phyloP scores from a whole-genome alignment of 2,329 filamentous ascomycete genomes.

The Ceratocystis ficicola region DNA sequence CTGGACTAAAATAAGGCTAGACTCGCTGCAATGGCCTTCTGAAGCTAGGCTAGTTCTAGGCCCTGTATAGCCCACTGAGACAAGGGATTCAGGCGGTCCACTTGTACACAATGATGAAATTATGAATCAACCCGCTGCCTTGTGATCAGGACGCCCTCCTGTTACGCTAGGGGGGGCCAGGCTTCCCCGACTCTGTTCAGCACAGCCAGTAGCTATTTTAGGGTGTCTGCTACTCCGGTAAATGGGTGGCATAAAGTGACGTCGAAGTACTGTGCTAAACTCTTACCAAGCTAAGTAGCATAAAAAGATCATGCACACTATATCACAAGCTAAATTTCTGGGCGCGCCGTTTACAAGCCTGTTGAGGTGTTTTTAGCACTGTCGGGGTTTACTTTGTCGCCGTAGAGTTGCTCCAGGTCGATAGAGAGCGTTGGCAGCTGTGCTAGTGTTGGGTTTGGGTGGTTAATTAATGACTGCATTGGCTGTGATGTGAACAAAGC shows the following conservation, averaged over 20 bases:
- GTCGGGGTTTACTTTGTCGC: background rate
- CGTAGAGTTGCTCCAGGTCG: background rate
- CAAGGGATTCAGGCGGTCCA: too few relatives aligned
- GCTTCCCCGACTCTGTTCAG: too few relatives aligned
- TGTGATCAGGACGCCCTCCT: too few relatives aligned
- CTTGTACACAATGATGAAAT: background rate
- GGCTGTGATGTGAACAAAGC: slow-evolving; percentile 6
- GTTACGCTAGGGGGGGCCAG: too few relatives aligned
- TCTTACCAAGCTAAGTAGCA: background rate
- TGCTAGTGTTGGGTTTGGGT: background rate
- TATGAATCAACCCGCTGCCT: background rate
- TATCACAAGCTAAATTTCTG: background rate
- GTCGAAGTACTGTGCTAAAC: background rate
- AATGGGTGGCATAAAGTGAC: background rate
- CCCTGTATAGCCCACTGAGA: background rate
- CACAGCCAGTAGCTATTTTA: background rate
- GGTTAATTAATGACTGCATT: background rate
- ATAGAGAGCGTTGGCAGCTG: background rate
- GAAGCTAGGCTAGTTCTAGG: background rate
- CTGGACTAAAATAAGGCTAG: background rate
- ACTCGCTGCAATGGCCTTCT: background rate
- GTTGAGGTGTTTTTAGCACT: background rate
- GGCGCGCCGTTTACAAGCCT: background rate
- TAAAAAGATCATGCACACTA: background rate
- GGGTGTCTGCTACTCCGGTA: too few relatives aligned